Conservation (phyloP, 768 basidiomycete species). For the Mycena filopes region DNA sequence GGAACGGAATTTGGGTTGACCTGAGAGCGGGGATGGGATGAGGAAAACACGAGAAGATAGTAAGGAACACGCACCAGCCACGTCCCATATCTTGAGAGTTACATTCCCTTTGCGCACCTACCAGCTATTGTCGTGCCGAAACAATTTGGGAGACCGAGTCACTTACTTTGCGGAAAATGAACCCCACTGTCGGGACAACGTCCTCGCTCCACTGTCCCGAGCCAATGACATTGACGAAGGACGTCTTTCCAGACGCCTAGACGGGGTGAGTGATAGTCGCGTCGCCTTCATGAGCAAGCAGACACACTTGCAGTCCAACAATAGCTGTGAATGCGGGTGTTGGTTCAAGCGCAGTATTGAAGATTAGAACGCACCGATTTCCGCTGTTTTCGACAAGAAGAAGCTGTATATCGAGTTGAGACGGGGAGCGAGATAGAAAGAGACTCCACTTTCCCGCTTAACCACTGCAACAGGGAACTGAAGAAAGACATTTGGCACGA, state of each 20-base stretch:
- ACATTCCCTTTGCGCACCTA: constrained; percentile 79
- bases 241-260: constrained; percentile 95
- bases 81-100: constrained; percentile 95
- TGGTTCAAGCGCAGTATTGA: not conserved
- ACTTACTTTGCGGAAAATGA: constrained; percentile 87
- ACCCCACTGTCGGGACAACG: constrained; percentile 95
- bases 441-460: constrained; percentile 56
- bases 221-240: constrained; percentile 91
- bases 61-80: constrained; percentile 72
- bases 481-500: constrained; percentile 51
- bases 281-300: not conserved
- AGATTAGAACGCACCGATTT: constrained; percentile 54
- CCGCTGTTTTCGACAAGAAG: constrained; percentile 89
- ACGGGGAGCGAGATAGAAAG: not conserved
- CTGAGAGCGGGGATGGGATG: constrained; percentile 47
- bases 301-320: constrained; percentile 84
- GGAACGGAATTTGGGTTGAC: constrained; percentile 92
- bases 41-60: not conserved
- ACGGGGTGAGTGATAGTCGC: constrained; percentile 2
- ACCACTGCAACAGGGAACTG: constrained; percentile 57
- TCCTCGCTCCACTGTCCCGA: constrained; percentile 97
- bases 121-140: not conserved
- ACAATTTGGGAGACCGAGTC: not conserved
- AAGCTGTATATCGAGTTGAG: constrained; percentile 54
- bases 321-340: constrained; percentile 58